Base-by-base conservation (phyloP, 2,329 filamentous ascomycete species). In the Geosmithia putterillii region DNA sequence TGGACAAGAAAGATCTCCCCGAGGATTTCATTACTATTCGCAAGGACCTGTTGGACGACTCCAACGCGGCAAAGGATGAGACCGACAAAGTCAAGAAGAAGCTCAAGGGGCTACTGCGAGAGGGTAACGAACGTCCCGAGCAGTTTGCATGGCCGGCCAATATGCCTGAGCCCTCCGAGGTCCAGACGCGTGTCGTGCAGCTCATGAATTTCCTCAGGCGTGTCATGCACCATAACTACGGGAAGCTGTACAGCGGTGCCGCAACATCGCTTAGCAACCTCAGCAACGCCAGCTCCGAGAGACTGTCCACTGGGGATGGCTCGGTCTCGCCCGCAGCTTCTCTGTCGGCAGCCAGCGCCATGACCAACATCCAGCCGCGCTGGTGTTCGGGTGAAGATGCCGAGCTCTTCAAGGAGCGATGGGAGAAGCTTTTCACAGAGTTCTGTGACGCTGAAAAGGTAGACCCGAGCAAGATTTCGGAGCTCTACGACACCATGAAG, bases 11-110 rank as follows among this genome's bases (percentile, higher is more conserved):
- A 58, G 85, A 95, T 44, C 70, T 95, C 15, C 78, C 84, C 0
- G 78, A 86, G 20, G 86, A 94, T 53, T 87, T 86, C 50, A 94
- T 98, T 49, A 83, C 80, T 28, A 82, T 96, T 45, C 81, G 92
- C 43, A 98, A 98, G 59, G 89, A 96, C 62, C 73, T 98, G 7
- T 69, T 98, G 3, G 92, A 98, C 59, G 92, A 98, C 58, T 96
- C 89, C 0, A 98, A 98, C 60, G 92, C 92, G 4, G 92, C 92
- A 45, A 98, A 98, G 61, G 92, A 98, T 59, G 88, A 95, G 56
- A 98, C 95, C 85, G 94, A 98, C 65, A 95, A 95, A 64, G 92
- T 98, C 44, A 98, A 98, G 73, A 98, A 98, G 76, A 95, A 94
- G 77, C 74, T 98, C 22, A 98, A 98, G 66, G 82, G 86, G 1